phyloP scores from a whole-genome alignment of 2,329 filamentous ascomycete species.

The Parascedosporium putredinis region DNA sequence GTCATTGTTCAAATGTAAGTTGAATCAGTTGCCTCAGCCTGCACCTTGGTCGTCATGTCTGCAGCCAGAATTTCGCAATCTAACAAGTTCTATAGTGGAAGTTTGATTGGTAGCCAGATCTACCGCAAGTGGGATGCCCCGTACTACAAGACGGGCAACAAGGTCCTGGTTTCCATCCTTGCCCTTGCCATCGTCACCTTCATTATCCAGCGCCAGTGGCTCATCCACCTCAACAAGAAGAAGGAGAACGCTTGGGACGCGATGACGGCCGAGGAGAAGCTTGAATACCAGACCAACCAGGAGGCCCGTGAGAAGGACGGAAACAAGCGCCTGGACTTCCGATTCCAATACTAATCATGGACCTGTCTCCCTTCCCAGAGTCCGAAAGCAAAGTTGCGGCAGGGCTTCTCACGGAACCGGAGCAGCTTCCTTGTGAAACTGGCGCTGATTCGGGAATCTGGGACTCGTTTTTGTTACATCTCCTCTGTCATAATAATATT shows the following conservation, averaged over 20 bases:
- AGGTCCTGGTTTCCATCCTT: conserved; percentile 41
- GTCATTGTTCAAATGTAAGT: conserved; percentile 32
- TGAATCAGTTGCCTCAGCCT: too few relatives aligned
- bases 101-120: conserved; percentile 33
- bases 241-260: conserved; percentile 35
- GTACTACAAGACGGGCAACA: conserved; percentile 48
- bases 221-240: conserved; percentile 35
- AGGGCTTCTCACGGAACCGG: too few relatives aligned
- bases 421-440: too few relatives aligned
- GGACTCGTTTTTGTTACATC: too few relatives aligned
- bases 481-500: too few relatives aligned
- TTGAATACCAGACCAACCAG: conserved; percentile 28
- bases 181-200: conserved; percentile 39
- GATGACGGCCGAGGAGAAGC: conserved; percentile 33
- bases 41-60: neutral
- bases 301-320: conserved; percentile 29
- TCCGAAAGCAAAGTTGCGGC: too few relatives aligned
- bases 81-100: conserved; percentile 20
- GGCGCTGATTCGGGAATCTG: too few relatives aligned
- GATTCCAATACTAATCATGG: conserved; percentile 37
- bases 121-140: conserved; percentile 42
- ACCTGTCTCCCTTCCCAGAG: neutral
- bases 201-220: conserved; percentile 33
- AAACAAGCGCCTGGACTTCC: conserved; percentile 39
- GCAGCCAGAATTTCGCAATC: neutral